Percentiles rank a stretch among this genome's conserved stretches.
Conservation (phyloP, 352 stramenopile genomes). For the Phytopythium vexans region DNA sequence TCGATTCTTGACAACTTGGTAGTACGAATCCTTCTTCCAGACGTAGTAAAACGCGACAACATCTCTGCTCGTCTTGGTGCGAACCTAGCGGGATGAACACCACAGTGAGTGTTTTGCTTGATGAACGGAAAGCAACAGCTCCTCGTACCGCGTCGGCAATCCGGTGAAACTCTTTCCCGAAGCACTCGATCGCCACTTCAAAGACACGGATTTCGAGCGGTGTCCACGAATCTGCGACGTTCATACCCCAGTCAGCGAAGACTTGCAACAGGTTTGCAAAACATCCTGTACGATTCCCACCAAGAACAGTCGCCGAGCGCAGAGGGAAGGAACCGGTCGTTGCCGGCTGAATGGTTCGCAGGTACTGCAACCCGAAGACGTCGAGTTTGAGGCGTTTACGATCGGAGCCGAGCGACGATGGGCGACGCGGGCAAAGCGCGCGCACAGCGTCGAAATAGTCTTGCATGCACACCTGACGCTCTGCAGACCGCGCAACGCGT, state of each 20-base stretch:
- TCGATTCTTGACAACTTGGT: conserved; percentile 76
- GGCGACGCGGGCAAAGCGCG: conserved; percentile 39
- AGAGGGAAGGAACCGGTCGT: conserved; percentile 46
- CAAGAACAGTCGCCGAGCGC: conserved; percentile 38
- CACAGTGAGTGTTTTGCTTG: neutral
- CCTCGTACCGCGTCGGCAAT: conserved; percentile 62
- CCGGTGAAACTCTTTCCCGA: conserved; percentile 78
- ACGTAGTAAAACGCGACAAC: conserved; percentile 86
- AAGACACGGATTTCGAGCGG: conserved; percentile 81
- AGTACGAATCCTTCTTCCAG: conserved; percentile 87
- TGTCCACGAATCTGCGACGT: conserved; percentile 66
- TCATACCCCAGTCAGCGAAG: neutral
- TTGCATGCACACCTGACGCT: conserved; percentile 59
- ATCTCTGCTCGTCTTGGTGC: conserved; percentile 62
- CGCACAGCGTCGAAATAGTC: conserved; percentile 64
- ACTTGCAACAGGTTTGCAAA: neutral
- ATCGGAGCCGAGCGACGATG: conserved; percentile 27
- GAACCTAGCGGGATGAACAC: conserved; percentile 31
- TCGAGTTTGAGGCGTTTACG: conserved; percentile 53
- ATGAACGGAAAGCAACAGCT: neutral
- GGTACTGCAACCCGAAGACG: conserved; percentile 49
- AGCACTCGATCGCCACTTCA: conserved; percentile 80
- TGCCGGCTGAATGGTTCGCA: conserved; percentile 43
- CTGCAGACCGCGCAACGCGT: conserved; percentile 19
- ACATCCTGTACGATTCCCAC: conserved; percentile 14